Conservation (phyloP, 306 rosid species). For the Mimosa bimucronata region DNA sequence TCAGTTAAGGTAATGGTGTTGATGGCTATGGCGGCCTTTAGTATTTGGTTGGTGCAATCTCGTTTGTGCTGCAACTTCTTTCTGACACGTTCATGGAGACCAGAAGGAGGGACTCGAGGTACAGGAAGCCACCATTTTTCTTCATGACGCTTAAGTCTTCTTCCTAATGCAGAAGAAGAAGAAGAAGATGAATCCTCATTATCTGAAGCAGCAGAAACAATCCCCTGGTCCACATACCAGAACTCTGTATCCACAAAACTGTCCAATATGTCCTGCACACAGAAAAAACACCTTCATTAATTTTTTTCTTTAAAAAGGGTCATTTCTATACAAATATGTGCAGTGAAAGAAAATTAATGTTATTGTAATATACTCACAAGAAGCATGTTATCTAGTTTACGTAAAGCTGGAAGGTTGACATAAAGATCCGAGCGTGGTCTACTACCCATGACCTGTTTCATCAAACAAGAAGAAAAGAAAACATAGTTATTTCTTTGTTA, state of each 20-base stretch:
- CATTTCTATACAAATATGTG: not conserved
- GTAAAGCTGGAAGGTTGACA: constrained; percentile 89
- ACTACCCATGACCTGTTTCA: constrained; percentile 86
- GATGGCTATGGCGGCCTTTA: constrained; percentile 93
- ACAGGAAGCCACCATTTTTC: constrained; percentile 99
- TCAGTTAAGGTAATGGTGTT: constrained; percentile 79
- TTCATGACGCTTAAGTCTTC: constrained; percentile 83
- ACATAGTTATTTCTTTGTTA: not conserved
- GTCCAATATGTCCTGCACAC: constrained; percentile 79
- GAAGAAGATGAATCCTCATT: constrained; percentile 64
- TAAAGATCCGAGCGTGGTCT: constrained; percentile 90
- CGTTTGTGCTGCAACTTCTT: constrained; percentile 89
- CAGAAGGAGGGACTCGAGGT: constrained; percentile 86
- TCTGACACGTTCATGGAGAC: constrained; percentile 71
- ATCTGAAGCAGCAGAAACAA: constrained; percentile 65
- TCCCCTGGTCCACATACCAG: constrained; percentile 97
- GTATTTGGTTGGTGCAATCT: constrained; percentile 80
- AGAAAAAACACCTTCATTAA: constrained; percentile 15
- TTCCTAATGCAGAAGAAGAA: constrained; percentile 49
- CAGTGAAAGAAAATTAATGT: not conserved
- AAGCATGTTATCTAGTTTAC: constrained; percentile 96
- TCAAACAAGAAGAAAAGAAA: constrained; percentile 18
- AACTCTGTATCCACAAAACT: constrained; percentile 73
- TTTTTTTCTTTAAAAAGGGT: not conserved
- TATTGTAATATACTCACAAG: constrained; percentile 57